A percentile compares a stretch with the other conserved stretches of the same genome.
These are phyloP conservation scores for Pichia paraexigua DNA, from an alignment of 805 yeast genomes.

Conservation along the genomic window DNA sequence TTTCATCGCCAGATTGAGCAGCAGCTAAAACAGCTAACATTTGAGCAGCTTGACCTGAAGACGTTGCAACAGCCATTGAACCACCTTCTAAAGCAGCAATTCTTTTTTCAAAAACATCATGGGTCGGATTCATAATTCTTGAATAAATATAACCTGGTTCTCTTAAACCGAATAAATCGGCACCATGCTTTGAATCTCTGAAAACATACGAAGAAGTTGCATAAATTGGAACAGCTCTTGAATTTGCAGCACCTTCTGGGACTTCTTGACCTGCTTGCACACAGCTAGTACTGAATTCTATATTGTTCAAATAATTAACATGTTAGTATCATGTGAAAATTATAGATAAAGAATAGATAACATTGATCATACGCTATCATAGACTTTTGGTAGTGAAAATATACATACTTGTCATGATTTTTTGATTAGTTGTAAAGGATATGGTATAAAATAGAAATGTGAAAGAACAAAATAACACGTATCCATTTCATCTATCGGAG, in stretches of 20 bases:
- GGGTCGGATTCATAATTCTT: constrained; percentile 89
- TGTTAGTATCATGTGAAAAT: neutral
- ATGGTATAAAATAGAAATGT: too few species aligned
- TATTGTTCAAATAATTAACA: neutral
- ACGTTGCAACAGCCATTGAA: constrained; percentile 77
- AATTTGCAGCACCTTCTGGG: constrained; percentile 46
- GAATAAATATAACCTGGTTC: constrained; percentile 84
- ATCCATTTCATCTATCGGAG: neutral
- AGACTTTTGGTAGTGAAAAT: too few species aligned
- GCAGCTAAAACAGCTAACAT: constrained; percentile 73
- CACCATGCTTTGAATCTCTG: constrained; percentile 84
- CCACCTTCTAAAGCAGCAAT: constrained; percentile 92
- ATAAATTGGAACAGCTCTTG: constrained; percentile 91
- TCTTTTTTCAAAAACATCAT: constrained; percentile 83
- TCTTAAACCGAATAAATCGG: constrained; percentile 78
- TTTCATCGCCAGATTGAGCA: constrained; percentile 85
- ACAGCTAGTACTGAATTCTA: constrained; percentile 34
- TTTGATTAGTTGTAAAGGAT: too few species aligned
- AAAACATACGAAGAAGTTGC: constrained; percentile 88
- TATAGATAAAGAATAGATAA: too few species aligned
- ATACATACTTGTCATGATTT: neutral
- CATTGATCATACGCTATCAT: too few species aligned
- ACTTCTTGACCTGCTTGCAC: constrained; percentile 92
- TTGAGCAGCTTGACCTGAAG: constrained; percentile 98
- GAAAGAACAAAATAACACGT: too few species aligned